Percentiles rank a stretch among this genome's conserved stretches.
Evolutionary conservation across 2,329 filamentous ascomycete species (phyloP).

Genomic region (Claviceps capensis): DNA sequence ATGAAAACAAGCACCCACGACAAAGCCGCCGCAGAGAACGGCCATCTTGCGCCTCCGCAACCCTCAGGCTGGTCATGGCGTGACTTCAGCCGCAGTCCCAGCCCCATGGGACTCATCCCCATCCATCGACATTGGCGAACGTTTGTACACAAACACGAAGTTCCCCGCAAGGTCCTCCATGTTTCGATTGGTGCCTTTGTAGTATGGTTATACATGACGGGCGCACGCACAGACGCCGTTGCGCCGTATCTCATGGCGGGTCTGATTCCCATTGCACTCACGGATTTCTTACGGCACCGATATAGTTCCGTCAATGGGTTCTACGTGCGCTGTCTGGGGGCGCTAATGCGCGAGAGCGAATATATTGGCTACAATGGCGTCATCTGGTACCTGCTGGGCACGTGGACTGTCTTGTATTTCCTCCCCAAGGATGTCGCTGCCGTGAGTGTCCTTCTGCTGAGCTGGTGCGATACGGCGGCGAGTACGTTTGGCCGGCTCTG

Average conservation of each 20-base stretch:
- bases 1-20: constrained; percentile 17
- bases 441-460: constrained; percentile 77
- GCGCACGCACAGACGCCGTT: constrained; percentile 63
- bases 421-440: constrained; percentile 90
- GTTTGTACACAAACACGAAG: constrained; percentile 93
- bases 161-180: constrained; percentile 84
- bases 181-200: constrained; percentile 95
- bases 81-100: constrained; percentile 81
- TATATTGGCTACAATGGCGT: constrained; percentile 92
- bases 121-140: constrained; percentile 85
- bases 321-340: constrained; percentile 74
- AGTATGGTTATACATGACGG: constrained; percentile 69
- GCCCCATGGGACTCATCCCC: constrained; percentile 84
- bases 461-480: constrained; percentile 96
- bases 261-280: constrained; percentile 70
- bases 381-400: constrained; percentile 88
- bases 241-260: constrained; percentile 71
- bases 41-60: constrained; percentile 56
- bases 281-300: constrained; percentile 72
- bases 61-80: constrained; percentile 62
- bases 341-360: constrained; percentile 94
- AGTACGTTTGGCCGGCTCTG: constrained; percentile 86
- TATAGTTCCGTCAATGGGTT: constrained; percentile 70
- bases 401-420: constrained; percentile 72
- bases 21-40: constrained; percentile 32